Conservation (phyloP, 768 basidiomycete species). For the Butyriboletus loyo region DNA sequence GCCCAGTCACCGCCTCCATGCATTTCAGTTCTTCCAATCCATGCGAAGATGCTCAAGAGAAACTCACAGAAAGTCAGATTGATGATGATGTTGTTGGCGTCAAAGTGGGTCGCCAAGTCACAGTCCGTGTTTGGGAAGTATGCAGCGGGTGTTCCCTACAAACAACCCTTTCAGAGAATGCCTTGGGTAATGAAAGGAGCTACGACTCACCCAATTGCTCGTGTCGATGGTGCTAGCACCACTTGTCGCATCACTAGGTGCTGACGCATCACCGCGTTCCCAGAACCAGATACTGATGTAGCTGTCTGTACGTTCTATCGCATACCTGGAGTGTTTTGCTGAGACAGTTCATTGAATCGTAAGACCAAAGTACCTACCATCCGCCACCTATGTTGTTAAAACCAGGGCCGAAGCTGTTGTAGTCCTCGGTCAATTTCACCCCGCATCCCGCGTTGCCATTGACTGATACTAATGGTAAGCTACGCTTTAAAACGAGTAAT, state of each 20-base stretch:
- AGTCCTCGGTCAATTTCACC: slow-evolving; percentile 22
- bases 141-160: slow-evolving; percentile 34
- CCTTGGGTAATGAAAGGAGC: neutral
- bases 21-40: neutral
- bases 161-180: neutral
- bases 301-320: slow-evolving; percentile 32
- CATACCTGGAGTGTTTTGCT: slow-evolving; percentile 31
- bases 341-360: neutral
- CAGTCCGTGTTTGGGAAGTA: slow-evolving; percentile 39
- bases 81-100: slow-evolving; percentile 33
- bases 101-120: slow-evolving; percentile 37
- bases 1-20: slow-evolving; percentile 31
- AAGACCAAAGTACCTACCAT: slow-evolving; percentile 26
- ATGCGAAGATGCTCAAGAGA: too few relatives aligned
- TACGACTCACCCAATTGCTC: slow-evolving; percentile 20
- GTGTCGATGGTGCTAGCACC: slow-evolving; percentile 19
- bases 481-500: neutral
- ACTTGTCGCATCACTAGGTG: slow-evolving; percentile 33
- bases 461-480: slow-evolving; percentile 13
- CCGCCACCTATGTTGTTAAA: slow-evolving; percentile 40
- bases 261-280: slow-evolving; percentile 31
- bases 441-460: slow-evolving; percentile 40
- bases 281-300: slow-evolving; percentile 43
- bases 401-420: slow-evolving; percentile 26
- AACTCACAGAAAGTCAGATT: slow-evolving; percentile 33